Evolutionary conservation across 805 yeast genomes (phyloP).

Genomic region (Priceomyces carsonii): DNA sequence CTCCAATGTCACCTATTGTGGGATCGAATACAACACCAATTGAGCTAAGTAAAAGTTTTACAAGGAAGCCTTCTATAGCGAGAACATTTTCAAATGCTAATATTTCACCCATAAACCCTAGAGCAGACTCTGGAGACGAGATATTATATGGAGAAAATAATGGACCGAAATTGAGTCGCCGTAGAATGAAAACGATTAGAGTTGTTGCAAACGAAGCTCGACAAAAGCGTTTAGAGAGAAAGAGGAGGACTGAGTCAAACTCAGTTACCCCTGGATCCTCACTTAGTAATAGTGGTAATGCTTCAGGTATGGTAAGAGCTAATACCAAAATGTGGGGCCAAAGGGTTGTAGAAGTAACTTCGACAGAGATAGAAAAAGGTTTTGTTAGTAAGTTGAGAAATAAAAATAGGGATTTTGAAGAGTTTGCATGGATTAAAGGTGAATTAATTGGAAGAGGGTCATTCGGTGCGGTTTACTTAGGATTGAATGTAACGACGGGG

Average conservation of each 20-base stretch:
- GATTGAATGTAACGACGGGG: conserved; percentile 92
- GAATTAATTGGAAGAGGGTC: conserved; percentile 96
- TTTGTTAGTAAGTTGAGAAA: conserved; percentile 65
- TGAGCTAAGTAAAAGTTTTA: neutral
- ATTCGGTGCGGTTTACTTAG: conserved; percentile 90
- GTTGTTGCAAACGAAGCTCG: conserved; percentile 90
- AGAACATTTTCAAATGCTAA: conserved; percentile 46
- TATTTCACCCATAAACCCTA: conserved; percentile 32
- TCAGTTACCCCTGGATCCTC: conserved; percentile 4
- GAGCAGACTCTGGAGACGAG: conserved; percentile 31
- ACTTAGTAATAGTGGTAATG: conserved; percentile 2
- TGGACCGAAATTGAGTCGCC: conserved; percentile 42
- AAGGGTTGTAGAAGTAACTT: conserved; percentile 84
- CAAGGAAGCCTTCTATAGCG: conserved; percentile 36
- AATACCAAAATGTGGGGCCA: conserved; percentile 99
- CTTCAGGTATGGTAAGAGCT: conserved; percentile 53
- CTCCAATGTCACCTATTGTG: conserved; percentile 50
- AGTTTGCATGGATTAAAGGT: conserved; percentile 98
- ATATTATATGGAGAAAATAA: conserved; percentile 34
- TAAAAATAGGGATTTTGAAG: conserved; percentile 65
- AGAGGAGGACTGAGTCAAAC: conserved; percentile 7
- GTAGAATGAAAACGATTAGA: conserved; percentile 87
- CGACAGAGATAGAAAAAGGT: conserved; percentile 62
- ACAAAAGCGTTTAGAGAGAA: conserved; percentile 32
- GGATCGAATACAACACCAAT: conserved; percentile 11